Evolutionary conservation across 2,329 filamentous ascomycete genomes (phyloP).

Genomic region (Westerdykella ornata): DNA sequence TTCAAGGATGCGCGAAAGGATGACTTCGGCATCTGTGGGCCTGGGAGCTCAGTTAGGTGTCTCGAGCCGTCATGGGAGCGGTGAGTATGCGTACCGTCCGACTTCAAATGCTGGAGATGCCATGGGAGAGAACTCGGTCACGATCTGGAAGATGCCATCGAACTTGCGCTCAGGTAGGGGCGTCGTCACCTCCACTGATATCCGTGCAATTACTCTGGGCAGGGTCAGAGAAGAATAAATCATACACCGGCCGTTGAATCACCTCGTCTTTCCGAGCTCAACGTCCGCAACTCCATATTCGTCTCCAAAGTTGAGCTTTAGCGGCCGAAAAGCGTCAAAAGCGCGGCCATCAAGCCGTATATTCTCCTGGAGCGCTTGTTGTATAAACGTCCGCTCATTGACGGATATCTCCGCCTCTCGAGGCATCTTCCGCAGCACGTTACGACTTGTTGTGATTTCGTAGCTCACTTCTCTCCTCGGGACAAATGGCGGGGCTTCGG

Average conservation of each 20-base stretch:
- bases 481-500: slow-evolving; percentile 25
- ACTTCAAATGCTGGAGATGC: slow-evolving; percentile 84
- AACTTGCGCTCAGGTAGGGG: slow-evolving; percentile 86
- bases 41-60: slow-evolving; percentile 38
- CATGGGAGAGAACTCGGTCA: slow-evolving; percentile 87
- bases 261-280: slow-evolving; percentile 85
- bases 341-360: slow-evolving; percentile 77
- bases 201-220: slow-evolving; percentile 68
- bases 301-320: slow-evolving; percentile 77
- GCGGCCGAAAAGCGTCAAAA: slow-evolving; percentile 69
- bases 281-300: slow-evolving; percentile 89
- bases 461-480: neutral
- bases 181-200: slow-evolving; percentile 80
- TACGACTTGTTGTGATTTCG: too few species aligned
- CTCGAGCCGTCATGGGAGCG: slow-evolving; percentile 5
- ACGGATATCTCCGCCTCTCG: slow-evolving; percentile 85
- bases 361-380: slow-evolving; percentile 72
- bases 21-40: slow-evolving; percentile 73
- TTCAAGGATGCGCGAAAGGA: slow-evolving; percentile 83
- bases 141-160: slow-evolving; percentile 90
- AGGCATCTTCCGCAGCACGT: slow-evolving; percentile 57
- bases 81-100: slow-evolving; percentile 51
- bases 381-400: slow-evolving; percentile 80
- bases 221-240: slow-evolving; percentile 10
- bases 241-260: slow-evolving; percentile 4